These are phyloP conservation scores for Zoysia matrella DNA, from an alignment of 202 grass and related monocot genomes.

Conservation along the genomic window DNA sequence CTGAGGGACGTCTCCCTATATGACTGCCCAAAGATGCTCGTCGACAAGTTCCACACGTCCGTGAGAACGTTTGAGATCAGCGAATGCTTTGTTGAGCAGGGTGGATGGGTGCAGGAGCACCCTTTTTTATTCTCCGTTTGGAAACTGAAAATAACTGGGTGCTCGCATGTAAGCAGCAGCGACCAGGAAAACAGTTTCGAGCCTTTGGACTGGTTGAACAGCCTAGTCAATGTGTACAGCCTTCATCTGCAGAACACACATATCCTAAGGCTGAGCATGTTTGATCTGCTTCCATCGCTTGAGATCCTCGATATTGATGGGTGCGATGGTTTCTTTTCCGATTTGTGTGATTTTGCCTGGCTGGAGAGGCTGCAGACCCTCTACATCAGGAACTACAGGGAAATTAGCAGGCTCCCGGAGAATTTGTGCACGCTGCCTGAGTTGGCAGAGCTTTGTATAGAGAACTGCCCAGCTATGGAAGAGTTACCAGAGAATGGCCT, in stretches of 20 bases:
- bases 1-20: slow-evolving; percentile 40
- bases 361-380: slow-evolving; percentile 42
- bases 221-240: slow-evolving; percentile 35
- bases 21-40: slow-evolving; percentile 50
- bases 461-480: slow-evolving; percentile 44
- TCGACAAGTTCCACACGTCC: slow-evolving; percentile 49
- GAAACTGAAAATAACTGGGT: slow-evolving; percentile 46
- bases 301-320: slow-evolving; percentile 50
- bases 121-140: slow-evolving; percentile 50
- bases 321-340: slow-evolving; percentile 29
- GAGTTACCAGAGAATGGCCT: slow-evolving; percentile 37
- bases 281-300: slow-evolving; percentile 47
- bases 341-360: slow-evolving; percentile 19
- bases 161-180: slow-evolving; percentile 29
- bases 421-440: slow-evolving; percentile 35
- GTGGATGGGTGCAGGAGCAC: slow-evolving; percentile 42
- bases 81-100: slow-evolving; percentile 50
- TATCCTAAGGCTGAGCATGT: slow-evolving; percentile 44
- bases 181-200: slow-evolving; percentile 11
- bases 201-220: slow-evolving; percentile 42
- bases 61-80: slow-evolving; percentile 47
- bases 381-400: slow-evolving; percentile 41
- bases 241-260: slow-evolving; percentile 47
- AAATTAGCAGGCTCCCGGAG: slow-evolving; percentile 39
- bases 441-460: slow-evolving; percentile 48